Base-by-base conservation (phyloP, 1,139 yeast species). In the Williopsis jadinii region DNA sequence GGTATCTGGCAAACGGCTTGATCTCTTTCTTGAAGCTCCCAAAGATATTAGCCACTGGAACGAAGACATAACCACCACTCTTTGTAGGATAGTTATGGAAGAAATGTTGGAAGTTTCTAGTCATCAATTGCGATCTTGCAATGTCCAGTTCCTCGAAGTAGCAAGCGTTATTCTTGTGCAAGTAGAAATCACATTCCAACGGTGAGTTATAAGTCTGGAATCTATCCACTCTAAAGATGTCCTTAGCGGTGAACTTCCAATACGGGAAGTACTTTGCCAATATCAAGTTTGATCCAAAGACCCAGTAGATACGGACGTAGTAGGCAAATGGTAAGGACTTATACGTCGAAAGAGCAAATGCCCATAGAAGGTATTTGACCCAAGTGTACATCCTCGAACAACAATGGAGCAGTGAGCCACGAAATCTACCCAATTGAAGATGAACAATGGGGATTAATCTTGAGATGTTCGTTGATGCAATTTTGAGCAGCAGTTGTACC, bases 91-190 rank as follows among this genome's bases (percentile, higher is more conserved):
- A 67, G 38, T 60, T 55, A 47, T 67, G 59, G 50, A 77, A 73
- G 38, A 71, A 60, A 47, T 67, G 70, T 51, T 71, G 80, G 51
- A 88, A 75, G 11, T 78, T 63, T 36, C 66, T 61, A 15, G 75
- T 62, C 62, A 87, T 65, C 45, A 82, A 62, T 47, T 80, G 77
- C 12, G 86, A 70, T 55, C 97, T 75, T 3, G 88, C 82, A 48
- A 86, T 70, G 57, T 90, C 97, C 56, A 87, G 66, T 54, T 90
- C 97, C n/a, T 71, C 64, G 55, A 84, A 84, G 61, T 88, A 90
- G 2, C 96, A 84, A 14, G 90, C 77, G 60, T 90, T 90, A 45
- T 84, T 79, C 64, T 90, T 90, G 66, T 90, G 97, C 41, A 87
- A 56, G 56, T 86, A 86, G 68, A 84, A 73, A 61, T 90, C 97